These are phyloP conservation scores for Aspergillus haitiensis DNA, from an alignment of 495 filamentous ascomycete genomes.

Conservation along the genomic window DNA sequence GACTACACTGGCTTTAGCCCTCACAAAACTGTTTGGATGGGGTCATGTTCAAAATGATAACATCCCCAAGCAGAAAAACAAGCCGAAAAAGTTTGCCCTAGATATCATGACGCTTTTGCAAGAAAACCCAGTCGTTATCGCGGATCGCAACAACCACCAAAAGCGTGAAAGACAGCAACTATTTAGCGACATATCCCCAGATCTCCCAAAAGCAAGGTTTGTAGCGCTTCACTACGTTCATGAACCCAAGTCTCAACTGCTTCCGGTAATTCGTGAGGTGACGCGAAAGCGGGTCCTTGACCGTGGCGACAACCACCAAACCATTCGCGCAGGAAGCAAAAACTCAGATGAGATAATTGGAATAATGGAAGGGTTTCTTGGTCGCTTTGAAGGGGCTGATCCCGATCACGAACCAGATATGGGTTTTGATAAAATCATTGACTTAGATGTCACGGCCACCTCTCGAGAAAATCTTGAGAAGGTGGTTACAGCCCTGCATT, in stretches of 20 bases:
- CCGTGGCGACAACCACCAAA: conserved; percentile 96
- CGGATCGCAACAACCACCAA: conserved; percentile 93
- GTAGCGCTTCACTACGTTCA: conserved; percentile 96
- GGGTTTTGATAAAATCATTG: conserved; percentile 77
- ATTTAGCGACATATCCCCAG: conserved; percentile 68
- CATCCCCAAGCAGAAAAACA: conserved; percentile 70
- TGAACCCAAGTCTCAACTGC: conserved; percentile 57
- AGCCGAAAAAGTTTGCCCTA: conserved; percentile 70
- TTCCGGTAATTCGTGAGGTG: conserved; percentile 65
- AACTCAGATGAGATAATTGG: conserved; percentile 66
- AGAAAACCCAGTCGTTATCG: conserved; percentile 70
- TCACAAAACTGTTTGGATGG: conserved; percentile 85
- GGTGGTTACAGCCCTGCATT: conserved; percentile 66
- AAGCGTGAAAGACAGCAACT: conserved; percentile 83
- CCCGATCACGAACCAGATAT: conserved; percentile 63
- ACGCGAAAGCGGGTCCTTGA: conserved; percentile 76
- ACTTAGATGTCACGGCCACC: conserved; percentile 72
- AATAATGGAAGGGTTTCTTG: conserved; percentile 95
- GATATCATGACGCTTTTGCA: conserved; percentile 61
- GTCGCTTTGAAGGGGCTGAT: conserved; percentile 78
- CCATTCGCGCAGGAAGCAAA: conserved; percentile 78
- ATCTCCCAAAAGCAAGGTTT: conserved; percentile 61
- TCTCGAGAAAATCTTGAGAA: conserved; percentile 87
- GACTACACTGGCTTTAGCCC: conserved; percentile 84
- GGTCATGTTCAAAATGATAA: conserved; percentile 97